These are phyloP conservation scores for Nemania abortiva DNA, from an alignment of 2,329 filamentous ascomycete species.

Conservation along the genomic window DNA sequence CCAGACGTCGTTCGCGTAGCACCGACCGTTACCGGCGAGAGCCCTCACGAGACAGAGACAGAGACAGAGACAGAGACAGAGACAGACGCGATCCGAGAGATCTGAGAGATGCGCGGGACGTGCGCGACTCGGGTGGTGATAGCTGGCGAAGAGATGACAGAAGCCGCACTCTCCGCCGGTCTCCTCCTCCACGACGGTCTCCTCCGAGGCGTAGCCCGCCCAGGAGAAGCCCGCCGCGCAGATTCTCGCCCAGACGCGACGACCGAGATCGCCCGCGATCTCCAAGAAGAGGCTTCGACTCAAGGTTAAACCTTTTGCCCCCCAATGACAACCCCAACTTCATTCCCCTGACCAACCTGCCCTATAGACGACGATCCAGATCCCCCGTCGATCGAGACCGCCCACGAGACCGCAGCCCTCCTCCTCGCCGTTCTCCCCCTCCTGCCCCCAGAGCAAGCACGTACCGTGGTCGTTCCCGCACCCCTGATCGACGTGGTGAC, in stretches of 20 bases:
- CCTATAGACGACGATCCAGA: slow-evolving; percentile 64
- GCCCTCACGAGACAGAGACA: slow-evolving; percentile 49
- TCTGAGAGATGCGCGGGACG: slow-evolving; percentile 35
- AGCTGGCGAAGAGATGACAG: slow-evolving; percentile 57
- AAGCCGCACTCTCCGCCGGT: slow-evolving; percentile 55
- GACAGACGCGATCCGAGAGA: slow-evolving; percentile 37
- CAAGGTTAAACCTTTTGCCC: slow-evolving; percentile 53
- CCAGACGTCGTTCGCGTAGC: slow-evolving; percentile 58
- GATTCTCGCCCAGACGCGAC: slow-evolving; percentile 54
- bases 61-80: slow-evolving; percentile 45
- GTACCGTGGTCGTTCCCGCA: slow-evolving; percentile 67
- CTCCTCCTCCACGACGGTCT: slow-evolving; percentile 54
- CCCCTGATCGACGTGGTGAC: slow-evolving; percentile 63
- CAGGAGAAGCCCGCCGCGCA: slow-evolving; percentile 53
- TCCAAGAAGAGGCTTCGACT: slow-evolving; percentile 56
- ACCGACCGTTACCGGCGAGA: slow-evolving; percentile 57
- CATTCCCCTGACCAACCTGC: slow-evolving; percentile 48
- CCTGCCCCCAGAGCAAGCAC: slow-evolving; percentile 56
- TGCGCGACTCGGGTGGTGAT: slow-evolving; percentile 47
- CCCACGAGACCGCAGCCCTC: slow-evolving; percentile 51
- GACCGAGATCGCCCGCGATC: slow-evolving; percentile 56
- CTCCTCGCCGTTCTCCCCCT: slow-evolving; percentile 55
- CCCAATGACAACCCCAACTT: slow-evolving; percentile 43
- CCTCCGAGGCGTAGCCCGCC: slow-evolving; percentile 51
- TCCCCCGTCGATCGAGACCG: slow-evolving; percentile 65